phyloP scores from a whole-genome alignment of 306 rosid genomes.

The Hippophae tibetana region DNA sequence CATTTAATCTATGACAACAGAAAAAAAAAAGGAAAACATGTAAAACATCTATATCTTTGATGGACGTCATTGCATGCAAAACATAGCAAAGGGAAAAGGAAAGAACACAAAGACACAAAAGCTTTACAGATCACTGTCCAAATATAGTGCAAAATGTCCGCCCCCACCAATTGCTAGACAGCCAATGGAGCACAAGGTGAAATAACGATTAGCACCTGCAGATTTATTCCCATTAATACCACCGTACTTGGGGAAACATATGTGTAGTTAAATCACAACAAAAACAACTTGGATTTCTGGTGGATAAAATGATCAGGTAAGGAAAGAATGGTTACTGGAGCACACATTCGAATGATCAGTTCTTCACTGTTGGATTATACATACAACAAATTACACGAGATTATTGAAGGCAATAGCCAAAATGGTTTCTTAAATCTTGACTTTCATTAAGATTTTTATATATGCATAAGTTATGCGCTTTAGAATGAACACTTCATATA shows the following conservation, averaged over 20 bases:
- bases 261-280: neutral
- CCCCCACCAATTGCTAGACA: constrained; percentile 86
- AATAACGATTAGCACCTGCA: constrained; percentile 82
- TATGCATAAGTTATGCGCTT: no score
- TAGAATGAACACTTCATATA: no score
- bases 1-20: constrained; percentile 49
- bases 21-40: neutral
- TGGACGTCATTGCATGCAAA: neutral
- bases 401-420: no score
- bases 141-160: constrained; percentile 76
- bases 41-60: neutral
- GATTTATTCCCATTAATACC: constrained; percentile 12
- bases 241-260: constrained; percentile 1
- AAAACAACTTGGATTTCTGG: no score
- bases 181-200: constrained; percentile 65
- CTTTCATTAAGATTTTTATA: no score
- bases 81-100: neutral
- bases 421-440: no score
- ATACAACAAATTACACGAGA: no score
- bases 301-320: no score
- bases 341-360: no score
- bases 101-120: neutral
- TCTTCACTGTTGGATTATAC: no score
- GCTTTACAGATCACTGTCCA: constrained; percentile 86
- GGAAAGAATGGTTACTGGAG: no score